A percentile compares a stretch with the other conserved stretches of the same genome.
phyloP scores from a whole-genome alignment of 441 rosid genomes.

The Erodium chrysanthum region DNA sequence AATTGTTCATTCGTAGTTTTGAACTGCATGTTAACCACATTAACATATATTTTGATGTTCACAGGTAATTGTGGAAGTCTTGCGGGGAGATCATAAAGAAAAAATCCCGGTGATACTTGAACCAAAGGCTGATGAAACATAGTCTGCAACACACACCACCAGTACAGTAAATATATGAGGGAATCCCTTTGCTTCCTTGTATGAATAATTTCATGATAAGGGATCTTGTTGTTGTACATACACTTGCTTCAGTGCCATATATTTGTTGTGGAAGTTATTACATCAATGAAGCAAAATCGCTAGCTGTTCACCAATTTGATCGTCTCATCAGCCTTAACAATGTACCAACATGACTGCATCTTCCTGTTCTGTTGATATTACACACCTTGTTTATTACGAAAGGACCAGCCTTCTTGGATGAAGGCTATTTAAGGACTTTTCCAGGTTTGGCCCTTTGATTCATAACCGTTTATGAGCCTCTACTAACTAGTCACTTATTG shows the following conservation, averaged over 20 bases:
- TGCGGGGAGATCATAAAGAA: constrained; percentile 89
- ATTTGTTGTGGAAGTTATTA: background rate
- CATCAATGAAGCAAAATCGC: constrained; percentile 9
- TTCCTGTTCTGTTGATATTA: background rate
- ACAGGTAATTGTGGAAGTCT: constrained; percentile 70
- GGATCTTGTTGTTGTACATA: constrained; percentile 25
- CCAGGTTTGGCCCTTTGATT: background rate
- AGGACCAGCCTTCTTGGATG: too few species aligned
- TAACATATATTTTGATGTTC: constrained; percentile 12
- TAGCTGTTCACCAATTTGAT: background rate
- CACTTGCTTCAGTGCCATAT: constrained; percentile 10
- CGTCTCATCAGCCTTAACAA: background rate
- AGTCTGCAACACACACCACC: constrained; percentile 18
- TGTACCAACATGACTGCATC: background rate
- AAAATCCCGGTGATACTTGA: constrained; percentile 74
- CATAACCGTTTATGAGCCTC: background rate
- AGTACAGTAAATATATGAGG: constrained; percentile 13
- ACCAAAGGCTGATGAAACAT: constrained; percentile 73
- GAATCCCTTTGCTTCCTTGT: constrained; percentile 20
- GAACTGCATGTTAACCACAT: background rate
- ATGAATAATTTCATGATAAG: constrained; percentile 9
- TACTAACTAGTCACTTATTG: background rate
- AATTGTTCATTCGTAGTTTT: background rate
- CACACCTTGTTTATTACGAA: too few species aligned
- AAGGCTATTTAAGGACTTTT: too few species aligned